These are phyloP conservation scores for Cornus florida DNA, from an alignment of 148 eudicot genomes.

Conservation along the genomic window DNA sequence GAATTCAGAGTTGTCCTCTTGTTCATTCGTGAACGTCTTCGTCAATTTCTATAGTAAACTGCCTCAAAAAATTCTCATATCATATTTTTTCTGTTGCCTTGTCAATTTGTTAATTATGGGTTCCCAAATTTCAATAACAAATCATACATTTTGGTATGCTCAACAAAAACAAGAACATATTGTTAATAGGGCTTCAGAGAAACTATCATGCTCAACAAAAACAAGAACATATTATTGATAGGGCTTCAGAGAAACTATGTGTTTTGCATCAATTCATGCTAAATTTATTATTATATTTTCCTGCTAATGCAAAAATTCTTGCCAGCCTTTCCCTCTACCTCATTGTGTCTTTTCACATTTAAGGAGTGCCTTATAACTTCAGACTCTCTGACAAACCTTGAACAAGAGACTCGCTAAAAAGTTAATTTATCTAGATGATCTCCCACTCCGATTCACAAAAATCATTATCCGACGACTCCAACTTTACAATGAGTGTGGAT, in stretches of 20 bases:
- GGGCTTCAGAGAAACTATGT: neutral
- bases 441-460: conserved; percentile 18
- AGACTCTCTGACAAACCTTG: neutral
- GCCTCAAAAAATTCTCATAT: too few relatives aligned
- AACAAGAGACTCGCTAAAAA: neutral
- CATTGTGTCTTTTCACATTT: neutral
- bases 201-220: neutral
- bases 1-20: too few relatives aligned
- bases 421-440: conserved; percentile 6
- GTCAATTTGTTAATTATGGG: neutral
- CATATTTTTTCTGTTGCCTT: neutral
- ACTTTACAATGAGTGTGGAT: neutral
- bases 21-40: too few relatives aligned
- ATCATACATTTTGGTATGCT: neutral
- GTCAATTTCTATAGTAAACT: too few relatives aligned
- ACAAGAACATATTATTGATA: neutral
- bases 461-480: neutral
- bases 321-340: neutral
- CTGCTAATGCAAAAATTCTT: neutral
- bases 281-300: too few relatives aligned
- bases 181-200: neutral
- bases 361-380: neutral
- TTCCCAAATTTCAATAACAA: neutral
- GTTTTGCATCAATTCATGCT: neutral
- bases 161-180: neutral